Conservation (phyloP, 2,329 filamentous ascomycete genomes). For the Penicillium brasilianum region DNA sequence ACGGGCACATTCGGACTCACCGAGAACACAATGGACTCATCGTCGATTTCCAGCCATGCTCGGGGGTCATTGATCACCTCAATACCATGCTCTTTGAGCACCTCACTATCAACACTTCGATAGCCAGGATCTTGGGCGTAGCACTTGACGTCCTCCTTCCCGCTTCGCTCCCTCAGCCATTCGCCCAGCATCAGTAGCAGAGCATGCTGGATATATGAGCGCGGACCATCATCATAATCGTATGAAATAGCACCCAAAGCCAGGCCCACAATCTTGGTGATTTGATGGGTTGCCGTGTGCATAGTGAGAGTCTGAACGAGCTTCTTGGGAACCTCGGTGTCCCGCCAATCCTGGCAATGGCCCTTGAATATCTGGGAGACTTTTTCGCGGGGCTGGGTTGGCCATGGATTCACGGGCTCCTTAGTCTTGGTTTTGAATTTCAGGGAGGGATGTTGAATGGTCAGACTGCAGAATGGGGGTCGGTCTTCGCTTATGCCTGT, state of each 20-base stretch:
- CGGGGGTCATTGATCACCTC: slow-evolving; percentile 35
- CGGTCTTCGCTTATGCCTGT: neutral
- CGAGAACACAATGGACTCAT: slow-evolving; percentile 41
- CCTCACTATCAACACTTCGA: slow-evolving; percentile 19
- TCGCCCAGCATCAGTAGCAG: slow-evolving; percentile 18
- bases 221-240: slow-evolving; percentile 8
- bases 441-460: neutral
- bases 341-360: slow-evolving; percentile 25
- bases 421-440: slow-evolving; percentile 25
- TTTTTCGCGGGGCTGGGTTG: slow-evolving; percentile 8
- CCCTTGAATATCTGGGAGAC: slow-evolving; percentile 17
- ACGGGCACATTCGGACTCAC: slow-evolving; percentile 38
- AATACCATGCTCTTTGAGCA: slow-evolving; percentile 21
- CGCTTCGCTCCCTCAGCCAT: slow-evolving; percentile 14
- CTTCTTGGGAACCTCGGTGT: slow-evolving; percentile 24
- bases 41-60: slow-evolving; percentile 44
- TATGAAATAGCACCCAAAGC: slow-evolving; percentile 28
- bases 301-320: slow-evolving; percentile 22
- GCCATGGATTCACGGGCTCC: slow-evolving; percentile 12
- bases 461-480: slow-evolving; percentile 5
- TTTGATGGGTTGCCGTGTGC: slow-evolving; percentile 7
- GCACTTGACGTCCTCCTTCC: slow-evolving; percentile 19
- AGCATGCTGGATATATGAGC: slow-evolving; percentile 22
- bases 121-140: slow-evolving; percentile 32
- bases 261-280: slow-evolving; percentile 35